Conservation (phyloP, 208 protist species). For the Angomonas deanei region DNA sequence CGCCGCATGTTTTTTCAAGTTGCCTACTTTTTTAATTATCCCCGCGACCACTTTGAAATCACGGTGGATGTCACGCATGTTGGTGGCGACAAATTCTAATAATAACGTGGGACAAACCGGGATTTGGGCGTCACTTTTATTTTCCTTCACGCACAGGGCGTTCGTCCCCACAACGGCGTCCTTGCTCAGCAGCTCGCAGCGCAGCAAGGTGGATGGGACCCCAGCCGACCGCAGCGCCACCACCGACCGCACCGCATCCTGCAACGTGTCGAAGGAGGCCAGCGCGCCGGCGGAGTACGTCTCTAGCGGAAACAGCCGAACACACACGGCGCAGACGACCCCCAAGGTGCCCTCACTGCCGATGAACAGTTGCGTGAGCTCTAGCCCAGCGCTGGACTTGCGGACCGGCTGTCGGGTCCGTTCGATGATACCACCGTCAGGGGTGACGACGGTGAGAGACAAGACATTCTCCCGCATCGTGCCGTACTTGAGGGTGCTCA, state of each 20-base stretch:
- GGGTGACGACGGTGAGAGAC: slow-evolving; percentile 34
- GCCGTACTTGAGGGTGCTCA: slow-evolving; percentile 56
- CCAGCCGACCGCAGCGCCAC: slow-evolving; percentile 25
- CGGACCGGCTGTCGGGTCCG: slow-evolving; percentile 35
- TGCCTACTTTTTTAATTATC: slow-evolving; percentile 13
- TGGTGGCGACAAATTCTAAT: slow-evolving; percentile 39
- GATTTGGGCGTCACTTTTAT: not conserved
- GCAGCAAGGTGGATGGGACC: slow-evolving; percentile 24
- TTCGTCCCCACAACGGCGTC: slow-evolving; percentile 26
- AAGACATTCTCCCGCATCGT: slow-evolving; percentile 66
- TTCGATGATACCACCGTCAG: slow-evolving; percentile 31
- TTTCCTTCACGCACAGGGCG: slow-evolving; percentile 17
- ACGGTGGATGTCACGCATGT: slow-evolving; percentile 31
- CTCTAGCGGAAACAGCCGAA: slow-evolving; percentile 28
- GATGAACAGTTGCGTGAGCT: slow-evolving; percentile 79
- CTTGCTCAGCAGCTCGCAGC: slow-evolving; percentile 55
- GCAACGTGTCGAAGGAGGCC: slow-evolving; percentile 25
- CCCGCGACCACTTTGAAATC: slow-evolving; percentile 21
- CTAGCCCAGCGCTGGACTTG: slow-evolving; percentile 73
- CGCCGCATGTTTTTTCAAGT: slow-evolving; percentile 15
- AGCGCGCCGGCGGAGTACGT: slow-evolving; percentile 21
- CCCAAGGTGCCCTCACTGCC: slow-evolving; percentile 82
- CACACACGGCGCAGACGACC: slow-evolving; percentile 56
- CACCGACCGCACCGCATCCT: slow-evolving; percentile 25
- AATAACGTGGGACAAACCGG: slow-evolving; percentile 36